Base-by-base conservation (phyloP, 2,329 filamentous ascomycete genomes). In the Fusarium lyarnte region DNA sequence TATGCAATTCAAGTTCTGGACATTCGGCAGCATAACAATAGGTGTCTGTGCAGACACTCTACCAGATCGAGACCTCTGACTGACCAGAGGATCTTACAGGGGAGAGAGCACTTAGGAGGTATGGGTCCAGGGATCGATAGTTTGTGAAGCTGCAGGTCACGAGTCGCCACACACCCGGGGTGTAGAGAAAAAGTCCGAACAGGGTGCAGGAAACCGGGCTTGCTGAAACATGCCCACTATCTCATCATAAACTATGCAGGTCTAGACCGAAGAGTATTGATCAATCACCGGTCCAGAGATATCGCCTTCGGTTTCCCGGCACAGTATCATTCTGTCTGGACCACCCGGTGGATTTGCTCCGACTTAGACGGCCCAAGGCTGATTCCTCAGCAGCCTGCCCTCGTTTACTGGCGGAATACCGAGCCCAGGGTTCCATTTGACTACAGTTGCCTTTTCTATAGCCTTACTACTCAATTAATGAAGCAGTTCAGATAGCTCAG, bases 281-380 rank as follows among this genome's bases (percentile, higher is more conserved):
- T n/a, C n/a, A 13, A 13, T 41, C 35, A 53, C 35, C 17, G 1
- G 33, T 13, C 19, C 3, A 52, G 17, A 27, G 33, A 38, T 38
- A 8, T 0, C 17, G 13, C 0, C 23, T 9, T 0, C 49, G 35
- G 23, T 0, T 2, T 53, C 0, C 13, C 35, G 23, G 35, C 35
- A 13, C 19, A 0, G 19, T 5, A 38, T 53, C 13, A 23, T 2
- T 53, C 9, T 49, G 29, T 49, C 21, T 53, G 19, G 23, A 6
- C 23, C 49, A 29, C 4, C 0, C 19, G 33, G 49, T 0, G 19
- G 4, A 4, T 53, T 39, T 53, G 35, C 12, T 53, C 23, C 23
- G 49, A 38, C 1, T 17, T 3, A 27, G 4, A 2, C 3, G 3
- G 1, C 2, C 17, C 7, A 13, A 21, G 4, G 10, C 29, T 27